Evolutionary conservation across 169 alveolate species (phyloP).

Genomic region (Eimeria falciformis): DNA sequence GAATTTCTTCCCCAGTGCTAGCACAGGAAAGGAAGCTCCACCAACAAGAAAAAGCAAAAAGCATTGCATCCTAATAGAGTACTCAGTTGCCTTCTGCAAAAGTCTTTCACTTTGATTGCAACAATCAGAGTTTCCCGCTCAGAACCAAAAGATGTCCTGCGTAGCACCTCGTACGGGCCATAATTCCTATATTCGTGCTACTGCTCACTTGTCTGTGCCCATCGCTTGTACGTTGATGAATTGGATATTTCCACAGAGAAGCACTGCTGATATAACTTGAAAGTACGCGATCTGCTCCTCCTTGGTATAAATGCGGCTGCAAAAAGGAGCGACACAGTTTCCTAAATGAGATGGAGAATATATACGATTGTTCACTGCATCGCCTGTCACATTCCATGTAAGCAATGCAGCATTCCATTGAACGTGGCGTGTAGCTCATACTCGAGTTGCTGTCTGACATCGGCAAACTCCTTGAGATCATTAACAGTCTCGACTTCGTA

Average conservation of each 20-base stretch:
- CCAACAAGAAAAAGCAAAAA: neutral
- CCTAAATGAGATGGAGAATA: neutral
- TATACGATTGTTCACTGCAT: neutral
- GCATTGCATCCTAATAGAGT: too few relatives aligned
- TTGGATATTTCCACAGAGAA: slow-evolving; percentile 69
- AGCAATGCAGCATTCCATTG: neutral
- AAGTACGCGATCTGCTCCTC: slow-evolving; percentile 68
- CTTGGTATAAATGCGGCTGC: slow-evolving; percentile 30
- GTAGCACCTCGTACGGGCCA: neutral
- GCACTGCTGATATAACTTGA: slow-evolving; percentile 56
- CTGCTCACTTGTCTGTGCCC: slow-evolving; percentile 74
- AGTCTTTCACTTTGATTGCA: too few relatives aligned
- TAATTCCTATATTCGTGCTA: neutral
- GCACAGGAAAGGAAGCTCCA: neutral
- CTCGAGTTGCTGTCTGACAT: slow-evolving; percentile 72
- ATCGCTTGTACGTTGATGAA: slow-evolving; percentile 44
- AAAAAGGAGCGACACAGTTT: too few relatives aligned
- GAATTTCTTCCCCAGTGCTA: neutral
- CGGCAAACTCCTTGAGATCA: slow-evolving; percentile 68
- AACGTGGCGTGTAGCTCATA: slow-evolving; percentile 1
- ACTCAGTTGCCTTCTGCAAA: too few relatives aligned
- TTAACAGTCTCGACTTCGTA: slow-evolving; percentile 75
- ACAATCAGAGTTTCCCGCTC: too few relatives aligned
- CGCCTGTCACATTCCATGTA: neutral
- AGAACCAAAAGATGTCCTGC: too few relatives aligned